Base-by-base conservation (phyloP, 2,329 filamentous ascomycete genomes). In the Cadophora malorum region DNA sequence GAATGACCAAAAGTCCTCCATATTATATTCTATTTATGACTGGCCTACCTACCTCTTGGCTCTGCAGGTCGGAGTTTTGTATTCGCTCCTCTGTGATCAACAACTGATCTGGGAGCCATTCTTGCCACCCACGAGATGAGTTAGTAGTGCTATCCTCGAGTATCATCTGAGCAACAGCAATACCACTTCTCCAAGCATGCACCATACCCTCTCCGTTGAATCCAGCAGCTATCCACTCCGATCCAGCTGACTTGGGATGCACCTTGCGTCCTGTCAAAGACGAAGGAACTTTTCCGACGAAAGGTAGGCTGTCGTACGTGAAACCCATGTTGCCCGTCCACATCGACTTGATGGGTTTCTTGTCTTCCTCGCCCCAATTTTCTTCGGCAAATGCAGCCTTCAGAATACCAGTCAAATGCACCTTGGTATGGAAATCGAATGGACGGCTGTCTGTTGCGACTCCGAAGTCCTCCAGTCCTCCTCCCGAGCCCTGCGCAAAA, bases 281-380 rank as follows among this genome's bases (percentile, higher is more conserved):
- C 53, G 76, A 78, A 0, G 90, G 89, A 25, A 93, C 85, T 8
- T 79, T 78, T 0, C 91, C 91, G 3, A 93, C 88, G 87, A 88
- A 93, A 0, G 91, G 90, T 62, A 84, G 78, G 0, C 84, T 80
- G 76, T 94, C 91, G 9, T 86, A 80, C 25, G 86, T 88, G 78
- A 88, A 93, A 0, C 89, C 91, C 91, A 93, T 93, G 74, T 93
- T 90, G 0, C 91, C 91, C 0, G 89, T 91, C 91, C 91, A 93
- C 38, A 28, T 59, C 6, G 53, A 49, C 5, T 45, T 50, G 2
- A 65, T 23, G 6, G 35, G 19, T 50, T 4, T 41, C 9, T 25
- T 33, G 7, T 60, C 35, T 28, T 60, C 41, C 6, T 38, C n/a
- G 8, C 50, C 52, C 25, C 53, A 65, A 8, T 31, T 60, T 3